phyloP scores from a whole-genome alignment of 352 stramenopile genomes.

The Pythium brassicae region DNA sequence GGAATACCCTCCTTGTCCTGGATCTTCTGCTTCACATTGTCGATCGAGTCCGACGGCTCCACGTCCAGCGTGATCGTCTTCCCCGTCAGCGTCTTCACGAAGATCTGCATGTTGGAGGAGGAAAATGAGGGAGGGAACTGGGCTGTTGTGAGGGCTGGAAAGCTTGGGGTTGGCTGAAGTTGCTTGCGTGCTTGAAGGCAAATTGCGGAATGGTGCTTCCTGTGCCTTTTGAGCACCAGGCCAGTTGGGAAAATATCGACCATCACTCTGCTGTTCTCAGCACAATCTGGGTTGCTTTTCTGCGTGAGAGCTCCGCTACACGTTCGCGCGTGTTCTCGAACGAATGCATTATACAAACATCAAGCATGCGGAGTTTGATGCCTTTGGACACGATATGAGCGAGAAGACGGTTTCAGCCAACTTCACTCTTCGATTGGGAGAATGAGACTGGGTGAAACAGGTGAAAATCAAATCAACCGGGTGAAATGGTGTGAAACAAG shows the following conservation, averaged over 20 bases:
- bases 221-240: neutral
- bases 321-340: constrained; percentile 1
- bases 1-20: constrained; percentile 93
- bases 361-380: neutral
- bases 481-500: too few species aligned
- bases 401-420: neutral
- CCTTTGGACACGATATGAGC: neutral
- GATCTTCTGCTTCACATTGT: constrained; percentile 97
- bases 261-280: too few species aligned
- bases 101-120: constrained; percentile 74
- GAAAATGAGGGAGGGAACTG: neutral
- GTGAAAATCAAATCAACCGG: too few species aligned
- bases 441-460: too few species aligned
- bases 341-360: neutral
- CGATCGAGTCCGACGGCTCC: constrained; percentile 91
- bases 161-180: neutral
- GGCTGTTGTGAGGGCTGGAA: too few species aligned
- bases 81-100: constrained; percentile 91
- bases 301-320: constrained; percentile 3
- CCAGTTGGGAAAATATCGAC: too few species aligned
- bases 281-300: neutral
- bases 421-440: too few species aligned
- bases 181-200: constrained; percentile 14
- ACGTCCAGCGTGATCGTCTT: constrained; percentile 92
- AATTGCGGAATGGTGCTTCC: constrained; percentile 18